Evolutionary conservation across 768 basidiomycete species (phyloP), one percentile per base, ranked within the genome.

Genomic region (Macrolepiota dolichaula): DNA sequence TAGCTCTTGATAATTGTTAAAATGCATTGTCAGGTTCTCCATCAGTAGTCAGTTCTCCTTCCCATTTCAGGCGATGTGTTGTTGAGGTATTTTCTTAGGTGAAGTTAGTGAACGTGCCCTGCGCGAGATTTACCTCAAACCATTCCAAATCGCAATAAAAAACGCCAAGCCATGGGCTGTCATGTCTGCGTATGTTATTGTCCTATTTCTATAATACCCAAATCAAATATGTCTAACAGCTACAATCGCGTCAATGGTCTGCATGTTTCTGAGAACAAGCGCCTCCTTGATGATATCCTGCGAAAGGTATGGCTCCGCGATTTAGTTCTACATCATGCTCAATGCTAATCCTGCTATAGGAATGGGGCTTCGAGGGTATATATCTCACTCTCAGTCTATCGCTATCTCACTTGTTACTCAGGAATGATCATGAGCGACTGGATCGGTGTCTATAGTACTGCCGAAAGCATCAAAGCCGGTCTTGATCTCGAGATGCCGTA

Each of bases 401-500:
- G 15, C 3, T 0, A 55, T 15, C 32, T 36, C 32, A 44, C 15
- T 15, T 19, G 38, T 11, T 10, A 37, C 11, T n/a, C 59, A 77
- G 76, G 83, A 0, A 65, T 84, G 67, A 71, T 86, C 46, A 87
- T 87, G 80, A 85, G 83, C 57, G 86, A 88, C 65, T 80, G 79
- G 86, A 79, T 70, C 51, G 82, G 82, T 7, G 72, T 76, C 3
- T 84, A 83, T 64, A 78, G 77, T 59, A 80, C 79, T 7, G 66
- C 74, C 0, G 77, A 76, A 57, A 76, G 79, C 59, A 81, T 88
- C 67, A 83, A 84, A 61, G 86, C 87, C 10, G 86, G 86, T 0
- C 69, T 88, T 15, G 85, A 88, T 65, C 72, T 88, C 22, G 87
- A 89, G 67, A 86, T 85, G 84, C 84, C 84, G 73, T 80, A 67